A percentile compares a stretch with the other conserved stretches of the same genome.
phyloP scores from a whole-genome alignment of 2,329 filamentous ascomycete species.

The Aspergillus oerlinghausenensis region DNA sequence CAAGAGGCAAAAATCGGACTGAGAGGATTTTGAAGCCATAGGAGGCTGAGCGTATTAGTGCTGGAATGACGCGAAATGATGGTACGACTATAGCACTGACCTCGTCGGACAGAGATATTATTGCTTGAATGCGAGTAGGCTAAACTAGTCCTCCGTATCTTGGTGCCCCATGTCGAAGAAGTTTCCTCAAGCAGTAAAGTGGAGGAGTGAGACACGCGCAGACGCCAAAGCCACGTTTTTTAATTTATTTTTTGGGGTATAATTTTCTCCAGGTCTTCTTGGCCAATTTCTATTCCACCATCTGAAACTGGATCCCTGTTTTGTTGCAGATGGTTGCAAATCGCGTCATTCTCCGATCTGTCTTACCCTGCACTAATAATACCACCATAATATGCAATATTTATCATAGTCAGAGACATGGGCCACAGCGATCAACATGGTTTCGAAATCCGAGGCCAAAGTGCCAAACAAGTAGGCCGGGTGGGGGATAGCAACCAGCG shows the following conservation, averaged over 20 bases:
- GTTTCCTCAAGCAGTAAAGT: slow-evolving; percentile 13
- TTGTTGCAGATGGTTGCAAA: not conserved
- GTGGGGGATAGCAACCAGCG: not conserved
- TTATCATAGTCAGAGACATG: not conserved
- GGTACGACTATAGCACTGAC: not conserved
- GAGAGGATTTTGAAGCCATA: not conserved
- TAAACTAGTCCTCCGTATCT: not conserved
- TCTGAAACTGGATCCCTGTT: not conserved
- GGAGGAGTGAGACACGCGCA: slow-evolving; percentile 9
- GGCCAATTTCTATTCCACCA: not conserved
- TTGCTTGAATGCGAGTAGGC: not conserved
- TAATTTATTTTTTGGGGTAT: not conserved
- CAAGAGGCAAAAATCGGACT: not conserved
- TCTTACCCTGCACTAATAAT: not conserved
- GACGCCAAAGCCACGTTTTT: slow-evolving; percentile 14
- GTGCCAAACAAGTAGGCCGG: not conserved
- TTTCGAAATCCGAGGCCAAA: not conserved
- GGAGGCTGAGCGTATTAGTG: not conserved
- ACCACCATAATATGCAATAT: not conserved
- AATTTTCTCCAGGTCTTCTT: not conserved
- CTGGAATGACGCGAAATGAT: not conserved
- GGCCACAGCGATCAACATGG: not conserved
- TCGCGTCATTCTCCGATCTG: not conserved
- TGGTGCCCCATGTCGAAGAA: slow-evolving; percentile 7
- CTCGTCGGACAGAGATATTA: not conserved